Evolutionary conservation across 768 basidiomycete species (phyloP).

Genomic region (Naematelia encephala): DNA sequence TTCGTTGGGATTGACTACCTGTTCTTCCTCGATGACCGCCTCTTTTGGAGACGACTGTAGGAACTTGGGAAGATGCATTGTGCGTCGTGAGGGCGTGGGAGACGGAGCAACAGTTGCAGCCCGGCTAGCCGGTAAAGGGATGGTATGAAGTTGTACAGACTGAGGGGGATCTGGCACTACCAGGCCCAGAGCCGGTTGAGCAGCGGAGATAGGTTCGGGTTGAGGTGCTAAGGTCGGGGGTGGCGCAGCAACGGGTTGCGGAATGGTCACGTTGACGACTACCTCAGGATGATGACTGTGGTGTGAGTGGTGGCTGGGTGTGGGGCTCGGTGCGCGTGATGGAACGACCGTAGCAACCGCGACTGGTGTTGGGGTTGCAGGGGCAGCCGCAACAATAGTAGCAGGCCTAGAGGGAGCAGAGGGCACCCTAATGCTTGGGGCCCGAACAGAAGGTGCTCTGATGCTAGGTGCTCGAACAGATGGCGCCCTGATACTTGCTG

Average conservation of each 20-base stretch:
- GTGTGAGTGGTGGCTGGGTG: conserved; percentile 5
- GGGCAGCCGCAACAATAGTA: not conserved
- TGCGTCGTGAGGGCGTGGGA: not conserved
- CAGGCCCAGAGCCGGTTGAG: not conserved
- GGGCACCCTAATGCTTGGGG: not conserved
- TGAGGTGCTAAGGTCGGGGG: too few relatives aligned
- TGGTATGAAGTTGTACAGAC: not conserved
- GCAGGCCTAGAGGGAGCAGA: conserved; percentile 3
- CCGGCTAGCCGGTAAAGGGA: not conserved
- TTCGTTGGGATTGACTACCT: not conserved
- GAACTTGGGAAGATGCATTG: not conserved
- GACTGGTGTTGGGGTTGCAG: not conserved
- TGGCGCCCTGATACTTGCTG: conserved; percentile 4
- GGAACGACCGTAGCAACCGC: conserved; percentile 6
- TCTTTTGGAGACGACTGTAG: not conserved
- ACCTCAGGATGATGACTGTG: conserved; percentile 25
- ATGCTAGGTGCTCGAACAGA: conserved; percentile 8
- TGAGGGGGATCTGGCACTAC: not conserved
- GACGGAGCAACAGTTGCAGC: not conserved
- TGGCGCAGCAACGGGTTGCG: conserved; percentile 16
- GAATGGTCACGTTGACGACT: conserved; percentile 34
- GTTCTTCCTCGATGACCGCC: conserved; percentile 1
- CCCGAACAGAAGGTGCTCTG: conserved; percentile 6
- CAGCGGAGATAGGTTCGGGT: too few relatives aligned
- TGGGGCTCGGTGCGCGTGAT: conserved; percentile 8